phyloP scores from a whole-genome alignment of 331 rosid species.

The Pyrus hybrid region DNA sequence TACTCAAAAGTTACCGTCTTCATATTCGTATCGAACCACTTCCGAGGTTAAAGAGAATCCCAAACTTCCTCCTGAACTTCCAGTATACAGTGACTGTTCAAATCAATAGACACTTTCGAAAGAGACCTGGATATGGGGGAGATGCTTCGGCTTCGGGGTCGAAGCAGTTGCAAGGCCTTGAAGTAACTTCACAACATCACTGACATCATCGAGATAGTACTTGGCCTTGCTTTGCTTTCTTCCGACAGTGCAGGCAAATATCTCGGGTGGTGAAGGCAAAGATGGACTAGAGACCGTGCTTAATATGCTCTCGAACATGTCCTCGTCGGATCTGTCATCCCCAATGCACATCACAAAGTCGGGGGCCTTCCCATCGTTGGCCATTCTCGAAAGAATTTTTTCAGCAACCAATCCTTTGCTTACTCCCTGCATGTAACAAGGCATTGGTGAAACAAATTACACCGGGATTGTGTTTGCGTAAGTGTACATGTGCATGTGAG shows the following conservation, averaged over 20 bases:
- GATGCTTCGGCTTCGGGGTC: conserved; percentile 59
- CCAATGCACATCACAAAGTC: conserved; percentile 91
- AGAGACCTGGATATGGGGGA: conserved; percentile 63
- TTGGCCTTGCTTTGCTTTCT: conserved; percentile 94
- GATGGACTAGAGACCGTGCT: conserved; percentile 51
- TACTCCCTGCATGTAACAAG: conserved; percentile 61
- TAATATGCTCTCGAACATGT: conserved; percentile 92
- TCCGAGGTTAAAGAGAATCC: conserved; percentile 28
- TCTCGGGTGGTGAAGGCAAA: conserved; percentile 58
- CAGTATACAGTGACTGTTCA: conserved; percentile 2
- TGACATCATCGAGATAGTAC: conserved; percentile 76
- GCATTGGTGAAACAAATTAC: conserved; percentile 3
- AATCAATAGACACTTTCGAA: conserved; percentile 66
- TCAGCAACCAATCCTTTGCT: conserved; percentile 87
- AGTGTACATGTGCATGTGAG: neutral
- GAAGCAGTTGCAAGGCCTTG: conserved; percentile 78
- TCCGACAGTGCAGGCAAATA: conserved; percentile 93
- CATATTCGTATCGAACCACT: conserved; percentile 8
- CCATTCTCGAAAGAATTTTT: conserved; percentile 67
- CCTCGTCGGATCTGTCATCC: conserved; percentile 92
- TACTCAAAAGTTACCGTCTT: conserved; percentile 18
- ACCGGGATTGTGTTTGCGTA: neutral
- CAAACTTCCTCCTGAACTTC: conserved; percentile 8
- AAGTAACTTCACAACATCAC: conserved; percentile 72
- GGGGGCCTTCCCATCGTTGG: conserved; percentile 50